A percentile compares a stretch with the other conserved stretches of the same genome.
Conservation (phyloP, 805 yeast genomes). For the Saturnispora saitoi region DNA sequence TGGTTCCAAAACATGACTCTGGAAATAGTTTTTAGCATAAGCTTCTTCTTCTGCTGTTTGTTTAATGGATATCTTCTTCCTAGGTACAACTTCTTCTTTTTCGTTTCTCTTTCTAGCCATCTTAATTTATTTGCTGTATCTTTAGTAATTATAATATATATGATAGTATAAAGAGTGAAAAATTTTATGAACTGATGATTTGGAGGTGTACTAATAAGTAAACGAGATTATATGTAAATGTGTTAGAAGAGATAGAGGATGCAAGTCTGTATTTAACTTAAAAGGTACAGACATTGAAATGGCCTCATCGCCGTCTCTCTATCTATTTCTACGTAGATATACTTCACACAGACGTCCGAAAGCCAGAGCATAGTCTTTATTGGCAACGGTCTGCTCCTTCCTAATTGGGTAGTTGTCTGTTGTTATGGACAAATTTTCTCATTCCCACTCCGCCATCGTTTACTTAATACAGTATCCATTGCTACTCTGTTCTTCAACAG, state of each 20-base stretch:
- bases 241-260: too few relatives aligned
- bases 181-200: conserved; percentile 1
- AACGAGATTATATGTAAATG: too few relatives aligned
- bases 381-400: not conserved
- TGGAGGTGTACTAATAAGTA: too few relatives aligned
- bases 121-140: not conserved
- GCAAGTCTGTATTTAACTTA: too few relatives aligned
- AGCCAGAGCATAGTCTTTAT: too few relatives aligned
- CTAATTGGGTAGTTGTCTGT: not conserved
- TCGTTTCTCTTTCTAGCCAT: not conserved
- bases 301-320: too few relatives aligned
- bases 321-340: too few relatives aligned
- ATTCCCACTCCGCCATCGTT: not conserved
- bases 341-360: too few relatives aligned
- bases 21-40: conserved; percentile 26
- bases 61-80: conserved; percentile 20
- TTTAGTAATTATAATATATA: not conserved
- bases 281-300: too few relatives aligned
- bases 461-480: not conserved
- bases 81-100: not conserved
- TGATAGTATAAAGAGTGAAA: not conserved
- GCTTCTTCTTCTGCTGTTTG: conserved; percentile 29
- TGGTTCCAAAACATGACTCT: conserved; percentile 28
- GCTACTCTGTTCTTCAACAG: not conserved
- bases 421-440: not conserved